phyloP scores from a whole-genome alignment of 495 filamentous ascomycete genomes.

The Aspergillus bertholletiae region DNA sequence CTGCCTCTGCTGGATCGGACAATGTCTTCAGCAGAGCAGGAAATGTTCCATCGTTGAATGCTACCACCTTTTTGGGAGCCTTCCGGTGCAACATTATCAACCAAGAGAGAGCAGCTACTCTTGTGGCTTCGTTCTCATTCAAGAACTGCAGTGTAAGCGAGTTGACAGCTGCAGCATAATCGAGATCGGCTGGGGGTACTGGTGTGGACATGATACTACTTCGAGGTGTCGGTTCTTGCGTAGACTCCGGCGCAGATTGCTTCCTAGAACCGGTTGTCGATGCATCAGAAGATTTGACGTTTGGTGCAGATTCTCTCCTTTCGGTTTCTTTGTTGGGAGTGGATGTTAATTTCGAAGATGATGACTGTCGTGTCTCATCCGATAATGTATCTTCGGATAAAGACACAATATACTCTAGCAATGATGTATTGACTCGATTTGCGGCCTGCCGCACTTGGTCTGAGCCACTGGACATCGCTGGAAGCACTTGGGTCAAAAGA shows the following conservation, averaged over 20 bases:
- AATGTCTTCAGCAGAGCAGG: constrained; percentile 94
- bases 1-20: constrained; percentile 91
- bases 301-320: constrained; percentile 51
- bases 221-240: constrained; percentile 47
- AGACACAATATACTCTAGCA: constrained; percentile 89
- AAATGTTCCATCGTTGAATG: constrained; percentile 96
- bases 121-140: constrained; percentile 93
- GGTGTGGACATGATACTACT: constrained; percentile 40
- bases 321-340: constrained; percentile 48
- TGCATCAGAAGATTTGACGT: constrained; percentile 42
- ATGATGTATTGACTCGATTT: constrained; percentile 78
- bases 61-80: constrained; percentile 87
- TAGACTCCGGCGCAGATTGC: constrained; percentile 29
- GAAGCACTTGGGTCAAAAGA: constrained; percentile 85
- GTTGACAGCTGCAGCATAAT: constrained; percentile 96
- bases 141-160: constrained; percentile 92
- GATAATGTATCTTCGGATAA: constrained; percentile 68
- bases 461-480: constrained; percentile 88
- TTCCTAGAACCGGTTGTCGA: constrained; percentile 27
- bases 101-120: constrained; percentile 92
- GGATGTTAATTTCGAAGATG: constrained; percentile 35
- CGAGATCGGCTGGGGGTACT: constrained; percentile 62
- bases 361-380: constrained; percentile 37
- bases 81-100: constrained; percentile 96
- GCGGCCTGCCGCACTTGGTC: constrained; percentile 87